Evolutionary conservation across 139 green algal genomes (phyloP).

Genomic region (Microglena sp.): DNA sequence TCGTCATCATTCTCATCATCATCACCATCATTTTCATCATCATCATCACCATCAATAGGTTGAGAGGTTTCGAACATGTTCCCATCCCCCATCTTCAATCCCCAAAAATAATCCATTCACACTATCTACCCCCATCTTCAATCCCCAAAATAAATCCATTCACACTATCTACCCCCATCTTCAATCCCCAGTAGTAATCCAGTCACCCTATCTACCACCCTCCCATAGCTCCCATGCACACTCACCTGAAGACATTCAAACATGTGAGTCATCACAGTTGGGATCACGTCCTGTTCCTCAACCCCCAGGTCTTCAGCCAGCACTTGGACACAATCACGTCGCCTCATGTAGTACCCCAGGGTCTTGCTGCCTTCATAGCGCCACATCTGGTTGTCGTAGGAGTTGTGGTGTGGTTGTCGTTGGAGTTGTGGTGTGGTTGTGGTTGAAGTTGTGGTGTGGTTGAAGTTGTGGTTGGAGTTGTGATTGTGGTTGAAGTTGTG

Average conservation of each 20-base stretch:
- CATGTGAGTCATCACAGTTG: slow-evolving; percentile 65
- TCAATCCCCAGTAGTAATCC: neutral
- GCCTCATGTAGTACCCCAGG: slow-evolving; percentile 62
- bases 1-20: too few relatives aligned
- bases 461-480: neutral
- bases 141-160: too few relatives aligned
- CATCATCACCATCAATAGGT: too few relatives aligned
- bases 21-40: too few relatives aligned
- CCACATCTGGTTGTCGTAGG: too few relatives aligned
- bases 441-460: neutral
- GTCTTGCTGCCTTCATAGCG: slow-evolving; percentile 62
- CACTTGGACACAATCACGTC: slow-evolving; percentile 48
- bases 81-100: too few relatives aligned
- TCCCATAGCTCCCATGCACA: neutral
- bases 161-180: neutral
- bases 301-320: slow-evolving; percentile 57
- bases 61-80: too few relatives aligned
- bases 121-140: too few relatives aligned
- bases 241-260: slow-evolving; percentile 57
- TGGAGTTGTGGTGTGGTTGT: neutral
- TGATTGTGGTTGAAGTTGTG: neutral
- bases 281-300: slow-evolving; percentile 40
- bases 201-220: neutral
- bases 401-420: neutral
- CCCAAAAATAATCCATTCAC: too few relatives aligned